Evolutionary conservation across 108 stramenopile species (phyloP), one percentile per base, ranked within the genome.

Genomic region (Thalassiosira profunda): DNA sequence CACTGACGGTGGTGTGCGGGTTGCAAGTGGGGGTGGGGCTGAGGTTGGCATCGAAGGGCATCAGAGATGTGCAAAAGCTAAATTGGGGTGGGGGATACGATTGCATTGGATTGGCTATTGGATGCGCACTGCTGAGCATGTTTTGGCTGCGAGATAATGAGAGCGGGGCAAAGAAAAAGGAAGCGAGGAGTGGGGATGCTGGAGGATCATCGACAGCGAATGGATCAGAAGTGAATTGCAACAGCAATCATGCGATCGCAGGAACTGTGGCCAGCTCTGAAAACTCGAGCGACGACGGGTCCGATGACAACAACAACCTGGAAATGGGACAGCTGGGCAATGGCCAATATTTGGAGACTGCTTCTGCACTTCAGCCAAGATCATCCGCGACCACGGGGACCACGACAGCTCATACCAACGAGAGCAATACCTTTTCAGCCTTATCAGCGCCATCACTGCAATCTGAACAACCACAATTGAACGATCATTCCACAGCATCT

Each of bases 11-110:
- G 0, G 86, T 95, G 1, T 61, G 74, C 12, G 94, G 94, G 25
- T 59, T 95, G 25, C 91, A 95, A 77, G 54, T 95, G 10, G 94
- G 94, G 44, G 89, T 95, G 25, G 94, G 94, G 0, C 20, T 89
- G 51, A 63, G 81, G 17, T 51, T 95, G 36, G 77, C 77, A 5
- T 56, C 81, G 10, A 76, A 76, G 47, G 94, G 91, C 5, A 80
- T 92, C 11, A 49, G 41, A 4, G 83, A 81, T 76, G 75, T 95
- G 54, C 68, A 59, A 25, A 64, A 57, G 11, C 72, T 91, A 45
- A 40, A 63, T n/a, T 89, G 85, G 77, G 67, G 41, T 23, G 62
- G 69, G n/a, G 71, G 51, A 9, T 70, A 62, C 15, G 92, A 90
- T 79, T 85, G 86, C 59, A 84, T 83, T 28, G 21, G 44, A 6